Evolutionary conservation across 1,139 yeast species (phyloP), one percentile per base, ranked within the genome.

Genomic region (Hyphopichia fennica): DNA sequence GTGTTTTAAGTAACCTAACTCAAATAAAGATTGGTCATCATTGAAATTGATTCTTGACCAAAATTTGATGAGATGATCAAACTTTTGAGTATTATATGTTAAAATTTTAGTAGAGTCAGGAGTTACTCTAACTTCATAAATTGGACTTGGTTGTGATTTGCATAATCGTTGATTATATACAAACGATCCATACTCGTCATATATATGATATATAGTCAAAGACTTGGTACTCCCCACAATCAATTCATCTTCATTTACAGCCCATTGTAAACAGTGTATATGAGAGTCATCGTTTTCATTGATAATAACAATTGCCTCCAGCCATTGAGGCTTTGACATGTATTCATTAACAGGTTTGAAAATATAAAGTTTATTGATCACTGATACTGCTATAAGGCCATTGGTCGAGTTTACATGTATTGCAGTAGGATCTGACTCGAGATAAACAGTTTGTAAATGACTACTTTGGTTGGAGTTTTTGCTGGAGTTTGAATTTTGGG

Each of bases 21-120:
- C 96, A 59, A 89, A 90, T 20, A 82, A 72, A 3, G 87, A 77
- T 43, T 78, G 76, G 19, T 80, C 84, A 33, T 74, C 71, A 11
- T 87, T 93, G 53, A 83, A 87, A 11, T 85, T 79, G 3, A 83
- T 69, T 37, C 97, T 69, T 39, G 83, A 75, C 96, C 96, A 91
- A 4, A 90, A 73, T 56, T 87, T 88, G 28, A 87, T 81, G 13
- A 84, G 66, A 38, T 75, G 69, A 57, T 88, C 96, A 55, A 75
- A 79, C 37, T 65, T 66, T 0, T 84, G 82, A 7, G 17, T 11
- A 37, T 79, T 73, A 39, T 85, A 76, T 13, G 65, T 54, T 3
- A 91, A 84, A 20, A 91, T 79, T 39, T 83, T 69, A 44, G 77
- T 78, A 0, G 89, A 80, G 49, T 84, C 84, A 19, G 78, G 81